Base-by-base conservation (phyloP, 345 rosid species). In the Eucalyptus urophylla region DNA sequence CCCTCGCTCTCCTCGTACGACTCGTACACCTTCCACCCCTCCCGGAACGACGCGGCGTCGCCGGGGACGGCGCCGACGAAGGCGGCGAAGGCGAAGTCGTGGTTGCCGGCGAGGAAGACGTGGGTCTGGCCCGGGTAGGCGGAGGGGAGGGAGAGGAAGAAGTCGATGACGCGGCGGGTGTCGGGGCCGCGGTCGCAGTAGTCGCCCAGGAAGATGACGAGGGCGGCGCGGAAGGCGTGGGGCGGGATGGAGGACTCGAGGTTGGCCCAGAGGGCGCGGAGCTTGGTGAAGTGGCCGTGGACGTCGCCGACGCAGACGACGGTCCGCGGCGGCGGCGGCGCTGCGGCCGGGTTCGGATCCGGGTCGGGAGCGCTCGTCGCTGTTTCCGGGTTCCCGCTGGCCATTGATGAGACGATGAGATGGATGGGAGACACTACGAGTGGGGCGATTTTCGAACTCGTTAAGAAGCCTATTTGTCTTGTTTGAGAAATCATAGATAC, bases 111-210 rank as follows among this genome's bases (percentile, higher is more conserved):
- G 62, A 97, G 92, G 91, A 92, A 95, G 4, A 95, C 95, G 11
- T 95, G 97, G 44, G 90, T 93, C 88, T 97, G 98, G 31, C 89
- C 86, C 7, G 97, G 97, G 88, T 94, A 93, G 45, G 69, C 90
- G 27, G 91, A 86, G 49, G 95, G 96, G 8, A 97, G 86, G 19
- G 93, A 91, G 90, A 93, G 86, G 67, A 96, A 91, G 90, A 96
- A 95, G 86, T 97, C 95, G 14, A 97, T 89, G 90, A 95, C 98
- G 88, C 90, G 87, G 54, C 89, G 94, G 25, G 97, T 94, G 45
- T 94, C 91, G 19, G 97, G 96, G 86, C 98, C 99, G 12, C 98
- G 96, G 88, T 97, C 99, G 88, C 99, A 97, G 92, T 96, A 96
- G 88, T 97, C 99, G 50, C 99, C 99, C 80, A 97, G 92, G 92